Percentiles rank a stretch among this genome's conserved stretches.
Conservation (phyloP, 306 rosid species). For the Pterocarpus santalinus region DNA sequence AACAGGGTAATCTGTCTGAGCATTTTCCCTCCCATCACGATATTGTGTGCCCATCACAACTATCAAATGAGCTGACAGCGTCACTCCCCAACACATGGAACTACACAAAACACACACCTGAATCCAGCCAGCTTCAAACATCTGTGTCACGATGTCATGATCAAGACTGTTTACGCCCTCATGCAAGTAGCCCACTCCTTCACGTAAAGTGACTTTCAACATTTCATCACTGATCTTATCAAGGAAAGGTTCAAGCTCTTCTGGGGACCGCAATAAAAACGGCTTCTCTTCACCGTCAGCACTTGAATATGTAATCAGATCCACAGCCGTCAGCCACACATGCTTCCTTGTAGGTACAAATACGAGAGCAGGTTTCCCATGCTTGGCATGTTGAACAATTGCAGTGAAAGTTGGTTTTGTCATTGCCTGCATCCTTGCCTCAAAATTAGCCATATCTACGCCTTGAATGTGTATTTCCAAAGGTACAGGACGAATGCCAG, state of each 20-base stretch:
- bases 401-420: slow-evolving; percentile 88
- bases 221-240: slow-evolving; percentile 73
- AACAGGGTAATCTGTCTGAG: slow-evolving; percentile 90
- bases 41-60: slow-evolving; percentile 98
- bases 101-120: slow-evolving; percentile 94
- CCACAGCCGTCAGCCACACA: slow-evolving; percentile 83
- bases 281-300: slow-evolving; percentile 72
- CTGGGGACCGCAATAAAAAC: slow-evolving; percentile 64
- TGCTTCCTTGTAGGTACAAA: slow-evolving; percentile 92
- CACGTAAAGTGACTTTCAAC: slow-evolving; percentile 76
- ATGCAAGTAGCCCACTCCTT: slow-evolving; percentile 94
- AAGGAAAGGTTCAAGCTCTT: slow-evolving; percentile 78
- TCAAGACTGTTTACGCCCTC: slow-evolving; percentile 85
- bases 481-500: slow-evolving; percentile 93
- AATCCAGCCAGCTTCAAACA: slow-evolving; percentile 87
- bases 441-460: slow-evolving; percentile 83
- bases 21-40: slow-evolving; percentile 90
- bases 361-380: slow-evolving; percentile 85
- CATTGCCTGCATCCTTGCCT: slow-evolving; percentile 99
- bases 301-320: slow-evolving; percentile 77
- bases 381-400: slow-evolving; percentile 88
- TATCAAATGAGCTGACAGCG: slow-evolving; percentile 91
- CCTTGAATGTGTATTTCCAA: slow-evolving; percentile 94
- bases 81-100: slow-evolving; percentile 92
- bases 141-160: slow-evolving; percentile 73